phyloP scores from a whole-genome alignment of 768 basidiomycete genomes.

The Hysterangium stoloniferum region DNA sequence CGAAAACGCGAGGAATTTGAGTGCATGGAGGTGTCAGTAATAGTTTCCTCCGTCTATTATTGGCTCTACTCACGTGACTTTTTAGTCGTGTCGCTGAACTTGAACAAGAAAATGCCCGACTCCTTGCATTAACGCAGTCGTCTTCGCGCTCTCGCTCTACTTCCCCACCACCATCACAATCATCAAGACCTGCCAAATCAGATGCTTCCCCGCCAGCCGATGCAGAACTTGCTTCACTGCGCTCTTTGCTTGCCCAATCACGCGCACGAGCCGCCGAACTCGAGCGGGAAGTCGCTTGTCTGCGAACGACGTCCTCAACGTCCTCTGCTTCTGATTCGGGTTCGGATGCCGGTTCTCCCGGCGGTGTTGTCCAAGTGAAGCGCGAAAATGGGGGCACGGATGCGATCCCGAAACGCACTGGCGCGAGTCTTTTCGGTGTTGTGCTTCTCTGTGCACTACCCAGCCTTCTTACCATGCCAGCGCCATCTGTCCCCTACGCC shows the following conservation, averaged over 20 bases:
- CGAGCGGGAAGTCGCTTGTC: background rate
- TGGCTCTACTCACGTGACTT: conserved; percentile 8
- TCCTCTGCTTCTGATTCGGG: conserved; percentile 2
- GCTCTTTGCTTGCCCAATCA: conserved; percentile 9
- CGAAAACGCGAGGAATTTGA: conserved; percentile 91
- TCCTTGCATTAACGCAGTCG: conserved; percentile 52
- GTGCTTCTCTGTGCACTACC: conserved; percentile 74
- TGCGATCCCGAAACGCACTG: background rate
- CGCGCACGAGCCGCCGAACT: conserved; percentile 9
- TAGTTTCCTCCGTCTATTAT: conserved; percentile 12
- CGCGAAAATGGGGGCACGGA: background rate
- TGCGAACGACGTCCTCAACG: background rate
- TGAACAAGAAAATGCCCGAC: conserved; percentile 75
- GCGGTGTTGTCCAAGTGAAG: conserved; percentile 3
- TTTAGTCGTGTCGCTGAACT: conserved; percentile 73
- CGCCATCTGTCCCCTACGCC: conserved; percentile 19
- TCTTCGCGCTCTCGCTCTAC: conserved; percentile 18
- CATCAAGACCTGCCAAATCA: background rate
- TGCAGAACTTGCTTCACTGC: conserved; percentile 24
- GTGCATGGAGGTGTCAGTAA: conserved; percentile 78
- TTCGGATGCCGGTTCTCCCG: conserved; percentile 5
- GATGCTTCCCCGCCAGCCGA: conserved; percentile 17
- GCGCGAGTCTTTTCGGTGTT: conserved; percentile 9
- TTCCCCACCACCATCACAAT: conserved; percentile 4
- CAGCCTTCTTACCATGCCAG: conserved; percentile 59